These are phyloP conservation scores for Pseudognaphalium luteoalbum DNA, from an alignment of 129 eudicot genomes.

Conservation along the genomic window DNA sequence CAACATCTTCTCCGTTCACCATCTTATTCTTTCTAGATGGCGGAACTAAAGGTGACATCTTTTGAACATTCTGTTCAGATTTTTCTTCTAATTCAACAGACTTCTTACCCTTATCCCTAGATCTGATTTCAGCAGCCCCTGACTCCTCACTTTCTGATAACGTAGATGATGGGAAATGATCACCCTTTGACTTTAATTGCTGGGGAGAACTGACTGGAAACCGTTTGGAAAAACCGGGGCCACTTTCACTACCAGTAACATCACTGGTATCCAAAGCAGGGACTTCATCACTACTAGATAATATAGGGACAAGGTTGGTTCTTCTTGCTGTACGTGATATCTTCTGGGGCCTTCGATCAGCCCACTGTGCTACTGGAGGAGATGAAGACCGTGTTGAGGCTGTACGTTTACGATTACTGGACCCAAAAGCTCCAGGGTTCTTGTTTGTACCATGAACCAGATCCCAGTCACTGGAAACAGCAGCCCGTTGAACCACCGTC, in stretches of 20 bases:
- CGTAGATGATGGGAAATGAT: slow-evolving; percentile 43
- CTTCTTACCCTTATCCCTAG: slow-evolving; percentile 52
- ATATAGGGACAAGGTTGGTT: slow-evolving; percentile 63
- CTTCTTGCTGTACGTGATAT: slow-evolving; percentile 81
- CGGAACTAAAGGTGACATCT: slow-evolving; percentile 55
- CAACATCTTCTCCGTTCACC: slow-evolving; percentile 50
- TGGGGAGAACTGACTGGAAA: slow-evolving; percentile 52
- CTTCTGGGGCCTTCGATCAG: slow-evolving; percentile 76
- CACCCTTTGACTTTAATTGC: slow-evolving; percentile 56
- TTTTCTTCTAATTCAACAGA: slow-evolving; percentile 55
- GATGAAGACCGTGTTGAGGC: slow-evolving; percentile 70
- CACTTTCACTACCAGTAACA: slow-evolving; percentile 44
- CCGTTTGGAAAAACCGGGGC: slow-evolving; percentile 40
- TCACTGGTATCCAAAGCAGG: slow-evolving; percentile 45
- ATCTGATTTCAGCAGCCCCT: slow-evolving; percentile 66
- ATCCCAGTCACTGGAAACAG: slow-evolving; percentile 66
- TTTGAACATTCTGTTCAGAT: slow-evolving; percentile 56
- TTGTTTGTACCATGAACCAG: slow-evolving; percentile 55
- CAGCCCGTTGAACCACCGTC: slow-evolving; percentile 41
- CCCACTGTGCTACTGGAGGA: slow-evolving; percentile 87
- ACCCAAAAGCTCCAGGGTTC: slow-evolving; percentile 50
- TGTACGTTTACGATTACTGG: slow-evolving; percentile 57
- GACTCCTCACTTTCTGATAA: slow-evolving; percentile 90
- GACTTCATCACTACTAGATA: slow-evolving; percentile 50
- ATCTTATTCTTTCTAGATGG: slow-evolving; percentile 71